A percentile compares a stretch with the other conserved stretches of the same genome.
These are phyloP conservation scores for Clavispora fructus DNA, from an alignment of 805 yeast species.

Conservation along the genomic window DNA sequence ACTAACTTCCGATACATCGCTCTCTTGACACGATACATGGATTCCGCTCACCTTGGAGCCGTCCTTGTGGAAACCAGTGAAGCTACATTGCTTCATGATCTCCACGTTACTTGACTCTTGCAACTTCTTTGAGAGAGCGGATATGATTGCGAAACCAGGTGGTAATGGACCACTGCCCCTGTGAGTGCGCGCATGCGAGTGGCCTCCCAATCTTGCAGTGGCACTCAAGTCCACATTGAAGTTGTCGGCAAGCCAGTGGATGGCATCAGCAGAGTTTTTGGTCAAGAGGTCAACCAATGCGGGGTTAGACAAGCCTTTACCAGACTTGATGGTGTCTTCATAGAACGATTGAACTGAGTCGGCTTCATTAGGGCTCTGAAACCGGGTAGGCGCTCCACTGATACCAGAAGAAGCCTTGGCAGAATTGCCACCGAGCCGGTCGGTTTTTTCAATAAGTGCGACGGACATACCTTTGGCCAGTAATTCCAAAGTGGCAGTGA, in stretches of 20 bases:
- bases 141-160: conserved; percentile 56
- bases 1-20: conserved; percentile 12
- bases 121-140: conserved; percentile 37
- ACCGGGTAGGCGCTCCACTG: conserved; percentile 36
- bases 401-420: conserved; percentile 60
- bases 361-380: conserved; percentile 15
- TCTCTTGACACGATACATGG: not conserved
- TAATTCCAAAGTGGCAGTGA: conserved; percentile 39
- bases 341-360: conserved; percentile 25
- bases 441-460: conserved; percentile 44
- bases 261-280: conserved; percentile 23
- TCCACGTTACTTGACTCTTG: conserved; percentile 22
- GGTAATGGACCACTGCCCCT: conserved; percentile 41
- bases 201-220: conserved; percentile 39
- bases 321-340: conserved; percentile 29
- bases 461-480: conserved; percentile 36
- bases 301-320: conserved; percentile 23
- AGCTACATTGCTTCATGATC: conserved; percentile 12
- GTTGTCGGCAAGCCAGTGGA: conserved; percentile 27
- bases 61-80: conserved; percentile 21
- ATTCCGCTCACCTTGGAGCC: conserved; percentile 36
- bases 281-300: conserved; percentile 23
- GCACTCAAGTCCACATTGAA: conserved; percentile 24
- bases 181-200: conserved; percentile 35
- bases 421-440: conserved; percentile 53